Percentiles rank a stretch among this genome's conserved stretches.
Conservation (phyloP, 2,329 filamentous ascomycete species). For the Trichophaea hybrida region DNA sequence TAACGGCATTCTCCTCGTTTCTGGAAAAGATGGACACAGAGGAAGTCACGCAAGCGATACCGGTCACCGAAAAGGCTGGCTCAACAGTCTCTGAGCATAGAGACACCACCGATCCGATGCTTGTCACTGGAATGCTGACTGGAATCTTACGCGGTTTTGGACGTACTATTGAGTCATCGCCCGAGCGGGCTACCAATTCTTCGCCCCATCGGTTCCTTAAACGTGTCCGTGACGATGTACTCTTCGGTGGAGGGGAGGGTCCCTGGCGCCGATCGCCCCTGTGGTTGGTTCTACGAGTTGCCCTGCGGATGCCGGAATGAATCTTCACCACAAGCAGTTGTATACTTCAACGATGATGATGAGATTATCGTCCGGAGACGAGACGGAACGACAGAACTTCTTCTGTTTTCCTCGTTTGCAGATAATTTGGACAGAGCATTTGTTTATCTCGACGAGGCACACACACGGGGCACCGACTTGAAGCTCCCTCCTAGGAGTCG, state of each 20-base stretch:
- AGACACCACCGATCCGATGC: slow-evolving; percentile 37
- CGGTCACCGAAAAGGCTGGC: slow-evolving; percentile 32
- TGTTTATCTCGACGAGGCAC: slow-evolving; percentile 55
- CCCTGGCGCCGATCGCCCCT: slow-evolving; percentile 42
- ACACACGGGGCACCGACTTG: slow-evolving; percentile 57
- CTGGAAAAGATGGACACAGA: slow-evolving; percentile 21
- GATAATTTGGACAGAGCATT: slow-evolving; percentile 45
- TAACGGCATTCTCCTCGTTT: slow-evolving; percentile 14
- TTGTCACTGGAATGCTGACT: slow-evolving; percentile 41
- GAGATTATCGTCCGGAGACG: slow-evolving; percentile 42
- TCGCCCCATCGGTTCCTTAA: slow-evolving; percentile 34
- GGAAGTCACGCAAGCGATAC: slow-evolving; percentile 11
- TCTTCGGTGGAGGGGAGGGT: slow-evolving; percentile 30
- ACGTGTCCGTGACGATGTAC: slow-evolving; percentile 41
- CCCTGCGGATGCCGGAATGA: too few species aligned
- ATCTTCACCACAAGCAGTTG: too few species aligned
- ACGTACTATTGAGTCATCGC: too few species aligned
- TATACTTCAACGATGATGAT: slow-evolving; percentile 46
- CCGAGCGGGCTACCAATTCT: too few species aligned
- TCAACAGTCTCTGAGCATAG: slow-evolving; percentile 33
- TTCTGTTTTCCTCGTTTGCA: slow-evolving; percentile 46
- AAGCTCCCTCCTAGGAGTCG: slow-evolving; percentile 44
- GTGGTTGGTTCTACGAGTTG: slow-evolving; percentile 43
- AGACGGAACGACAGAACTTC: slow-evolving; percentile 34
- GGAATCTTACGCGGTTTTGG: slow-evolving; percentile 35